Percentiles rank a stretch among this genome's conserved stretches.
Conservation (phyloP, 2,329 filamentous ascomycete species). For the Samsoniella hepiali region DNA sequence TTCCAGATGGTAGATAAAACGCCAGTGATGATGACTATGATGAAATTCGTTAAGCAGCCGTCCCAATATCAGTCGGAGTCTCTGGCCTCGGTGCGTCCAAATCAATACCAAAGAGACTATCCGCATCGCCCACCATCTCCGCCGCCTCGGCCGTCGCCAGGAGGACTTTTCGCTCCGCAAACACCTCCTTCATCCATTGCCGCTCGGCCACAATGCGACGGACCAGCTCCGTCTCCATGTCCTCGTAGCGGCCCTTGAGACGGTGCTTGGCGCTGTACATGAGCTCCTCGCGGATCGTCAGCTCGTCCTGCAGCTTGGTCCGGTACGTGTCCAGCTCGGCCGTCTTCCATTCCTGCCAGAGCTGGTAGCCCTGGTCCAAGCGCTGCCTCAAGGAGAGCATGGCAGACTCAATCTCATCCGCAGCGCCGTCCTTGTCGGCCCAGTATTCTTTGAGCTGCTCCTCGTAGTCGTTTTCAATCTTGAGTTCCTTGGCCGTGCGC, state of each 20-base stretch:
- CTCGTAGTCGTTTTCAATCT: slow-evolving; percentile 44
- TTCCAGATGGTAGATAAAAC: neutral
- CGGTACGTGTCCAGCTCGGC: slow-evolving; percentile 38
- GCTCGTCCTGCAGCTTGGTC: slow-evolving; percentile 38
- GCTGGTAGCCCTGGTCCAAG: slow-evolving; percentile 41
- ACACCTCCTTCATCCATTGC: slow-evolving; percentile 45
- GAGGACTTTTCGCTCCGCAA: slow-evolving; percentile 42
- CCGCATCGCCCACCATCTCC: slow-evolving; percentile 42
- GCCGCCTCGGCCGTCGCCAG: slow-evolving; percentile 40
- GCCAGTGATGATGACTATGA: neutral
- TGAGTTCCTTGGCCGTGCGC: slow-evolving; percentile 40
- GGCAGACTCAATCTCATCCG: slow-evolving; percentile 30
- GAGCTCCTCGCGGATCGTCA: slow-evolving; percentile 39
- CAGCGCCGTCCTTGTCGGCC: slow-evolving; percentile 33
- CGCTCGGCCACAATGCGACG: slow-evolving; percentile 41
- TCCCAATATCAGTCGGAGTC: slow-evolving; percentile 17
- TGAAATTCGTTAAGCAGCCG: neutral
- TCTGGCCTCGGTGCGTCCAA: slow-evolving; percentile 18
- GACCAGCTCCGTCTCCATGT: slow-evolving; percentile 31
- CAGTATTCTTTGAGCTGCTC: slow-evolving; percentile 38
- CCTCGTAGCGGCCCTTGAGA: slow-evolving; percentile 29
- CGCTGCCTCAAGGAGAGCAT: slow-evolving; percentile 35
- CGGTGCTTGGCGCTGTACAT: slow-evolving; percentile 38
- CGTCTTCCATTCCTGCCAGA: slow-evolving; percentile 41
- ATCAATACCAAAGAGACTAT: slow-evolving; percentile 29